Evolutionary conservation across 1,139 yeast genomes (phyloP).

Genomic region (Kurtzmaniella quercitrusa): DNA sequence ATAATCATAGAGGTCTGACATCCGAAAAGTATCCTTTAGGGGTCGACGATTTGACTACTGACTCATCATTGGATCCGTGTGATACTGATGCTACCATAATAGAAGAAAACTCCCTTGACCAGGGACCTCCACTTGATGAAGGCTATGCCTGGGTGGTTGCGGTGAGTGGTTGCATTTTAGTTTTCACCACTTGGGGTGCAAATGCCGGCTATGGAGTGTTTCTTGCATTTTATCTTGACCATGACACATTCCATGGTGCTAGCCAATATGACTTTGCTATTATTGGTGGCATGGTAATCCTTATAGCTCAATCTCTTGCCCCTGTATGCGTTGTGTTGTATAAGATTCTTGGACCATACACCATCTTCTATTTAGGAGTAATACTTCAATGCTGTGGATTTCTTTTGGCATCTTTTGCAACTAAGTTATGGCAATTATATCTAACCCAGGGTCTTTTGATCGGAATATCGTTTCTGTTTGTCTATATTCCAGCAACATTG

Average conservation of each 20-base stretch:
- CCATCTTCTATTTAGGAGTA: constrained; percentile 44
- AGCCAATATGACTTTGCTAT: constrained; percentile 58
- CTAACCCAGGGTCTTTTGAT: constrained; percentile 65
- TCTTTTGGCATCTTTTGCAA: constrained; percentile 62
- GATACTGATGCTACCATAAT: constrained; percentile 6
- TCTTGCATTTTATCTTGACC: constrained; percentile 50
- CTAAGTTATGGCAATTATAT: constrained; percentile 56
- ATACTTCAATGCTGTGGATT: constrained; percentile 52
- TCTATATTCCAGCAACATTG: constrained; percentile 56
- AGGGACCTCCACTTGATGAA: constrained; percentile 55
- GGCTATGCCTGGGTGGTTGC: constrained; percentile 73
- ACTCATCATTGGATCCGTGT: constrained; percentile 7
- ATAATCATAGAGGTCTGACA: background rate
- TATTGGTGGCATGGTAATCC: constrained; percentile 65
- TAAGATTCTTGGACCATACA: constrained; percentile 28
- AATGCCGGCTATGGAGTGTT: constrained; percentile 70
- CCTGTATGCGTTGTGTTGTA: constrained; percentile 44
- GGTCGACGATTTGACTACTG: constrained; percentile 8
- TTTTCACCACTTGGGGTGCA: constrained; percentile 69
- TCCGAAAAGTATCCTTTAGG: background rate
- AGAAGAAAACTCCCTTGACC: background rate
- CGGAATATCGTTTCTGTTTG: constrained; percentile 57
- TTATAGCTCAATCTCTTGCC: constrained; percentile 53
- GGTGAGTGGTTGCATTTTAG: constrained; percentile 42
- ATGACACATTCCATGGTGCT: constrained; percentile 52